These are phyloP conservation scores for Xylariaceae sp. DNA, from an alignment of 2,329 filamentous ascomycete species.

Conservation along the genomic window DNA sequence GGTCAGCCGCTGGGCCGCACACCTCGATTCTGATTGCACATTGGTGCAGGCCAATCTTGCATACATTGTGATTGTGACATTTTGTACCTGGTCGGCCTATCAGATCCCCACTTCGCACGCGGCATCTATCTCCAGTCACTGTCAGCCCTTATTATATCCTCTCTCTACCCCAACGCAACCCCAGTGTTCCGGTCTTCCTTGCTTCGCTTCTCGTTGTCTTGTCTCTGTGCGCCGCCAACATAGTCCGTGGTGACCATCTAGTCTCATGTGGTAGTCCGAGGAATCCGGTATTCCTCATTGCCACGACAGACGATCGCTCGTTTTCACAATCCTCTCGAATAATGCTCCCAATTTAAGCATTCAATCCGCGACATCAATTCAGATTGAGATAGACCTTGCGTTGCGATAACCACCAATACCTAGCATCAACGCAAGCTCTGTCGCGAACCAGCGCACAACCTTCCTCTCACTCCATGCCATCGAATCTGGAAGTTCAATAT, in stretches of 20 bases:
- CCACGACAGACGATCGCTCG: conserved; percentile 14
- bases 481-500: too few relatives aligned
- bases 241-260: conserved; percentile 25
- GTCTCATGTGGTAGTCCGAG: conserved; percentile 30
- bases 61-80: conserved; percentile 25
- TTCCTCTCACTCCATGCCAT: not conserved
- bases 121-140: conserved; percentile 22
- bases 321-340: too few relatives aligned
- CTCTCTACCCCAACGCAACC: conserved; percentile 21
- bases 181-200: too few relatives aligned
- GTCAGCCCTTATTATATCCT: conserved; percentile 23
- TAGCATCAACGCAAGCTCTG: too few relatives aligned
- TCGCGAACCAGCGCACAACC: not conserved
- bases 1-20: conserved; percentile 34
- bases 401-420: too few relatives aligned
- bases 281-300: conserved; percentile 36
- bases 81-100: conserved; percentile 24
- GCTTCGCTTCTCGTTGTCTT: conserved; percentile 11
- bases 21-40: conserved; percentile 26
- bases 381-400: too few relatives aligned
- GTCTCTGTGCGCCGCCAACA: conserved; percentile 18
- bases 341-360: too few relatives aligned
- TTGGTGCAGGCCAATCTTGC: conserved; percentile 24
- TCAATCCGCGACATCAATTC: too few relatives aligned
- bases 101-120: conserved; percentile 22